Conservation (phyloP, 345 rosid genomes). For the Corchorus capsularis region DNA sequence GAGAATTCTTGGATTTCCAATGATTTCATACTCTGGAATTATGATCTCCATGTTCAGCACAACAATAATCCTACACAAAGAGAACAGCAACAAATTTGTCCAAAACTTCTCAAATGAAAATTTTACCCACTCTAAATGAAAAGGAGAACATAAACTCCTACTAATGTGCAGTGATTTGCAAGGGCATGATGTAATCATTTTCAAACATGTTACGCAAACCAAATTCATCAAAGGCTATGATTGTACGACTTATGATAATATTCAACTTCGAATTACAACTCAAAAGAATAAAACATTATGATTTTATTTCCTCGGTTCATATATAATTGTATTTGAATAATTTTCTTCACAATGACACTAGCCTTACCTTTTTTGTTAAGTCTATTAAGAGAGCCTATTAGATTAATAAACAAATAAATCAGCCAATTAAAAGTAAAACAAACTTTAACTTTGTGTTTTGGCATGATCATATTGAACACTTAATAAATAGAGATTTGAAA, state of each 20-base stretch:
- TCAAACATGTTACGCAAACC: not conserved
- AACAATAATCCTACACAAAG: conserved; percentile 63
- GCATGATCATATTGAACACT: not conserved
- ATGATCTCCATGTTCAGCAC: conserved; percentile 86
- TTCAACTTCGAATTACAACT: not conserved
- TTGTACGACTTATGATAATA: too few relatives aligned
- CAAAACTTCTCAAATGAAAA: conserved; percentile 11
- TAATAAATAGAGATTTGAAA: not conserved
- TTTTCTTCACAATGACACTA: not conserved
- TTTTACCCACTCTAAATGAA: conserved; percentile 6
- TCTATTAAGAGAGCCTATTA: too few relatives aligned
- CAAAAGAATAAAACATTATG: not conserved
- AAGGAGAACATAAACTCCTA: conserved; percentile 9
- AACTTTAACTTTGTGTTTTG: not conserved
- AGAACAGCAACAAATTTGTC: conserved; percentile 12
- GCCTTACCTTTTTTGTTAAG: too few relatives aligned
- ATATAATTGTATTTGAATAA: not conserved
- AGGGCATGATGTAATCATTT: not conserved
- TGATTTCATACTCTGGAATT: conserved; percentile 60
- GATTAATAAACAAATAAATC: too few relatives aligned
- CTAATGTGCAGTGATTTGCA: conserved; percentile 12
- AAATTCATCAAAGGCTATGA: not conserved
- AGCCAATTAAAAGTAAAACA: too few relatives aligned
- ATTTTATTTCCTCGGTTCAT: too few relatives aligned
- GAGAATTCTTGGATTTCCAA: conserved; percentile 68